Evolutionary conservation across 768 basidiomycete species (phyloP).

Genomic region (Amanita brunnescens): DNA sequence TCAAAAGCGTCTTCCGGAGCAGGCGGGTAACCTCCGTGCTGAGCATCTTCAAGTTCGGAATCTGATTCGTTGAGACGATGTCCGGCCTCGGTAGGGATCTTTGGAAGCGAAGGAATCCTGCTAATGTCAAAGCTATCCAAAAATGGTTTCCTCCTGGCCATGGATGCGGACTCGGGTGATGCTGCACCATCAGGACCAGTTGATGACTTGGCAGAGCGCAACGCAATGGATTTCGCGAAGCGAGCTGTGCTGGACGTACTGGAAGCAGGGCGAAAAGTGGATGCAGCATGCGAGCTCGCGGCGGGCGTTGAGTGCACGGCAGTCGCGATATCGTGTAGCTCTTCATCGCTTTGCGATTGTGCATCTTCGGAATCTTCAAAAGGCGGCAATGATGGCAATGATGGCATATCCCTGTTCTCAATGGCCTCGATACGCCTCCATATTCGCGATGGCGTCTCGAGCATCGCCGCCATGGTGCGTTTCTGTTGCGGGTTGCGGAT

Average conservation of each 20-base stretch:
- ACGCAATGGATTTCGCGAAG: conserved; percentile 41
- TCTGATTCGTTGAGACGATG: conserved; percentile 27
- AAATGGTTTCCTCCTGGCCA: conserved; percentile 22
- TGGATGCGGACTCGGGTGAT: neutral
- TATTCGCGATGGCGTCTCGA: conserved; percentile 79
- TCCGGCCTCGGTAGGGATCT: conserved; percentile 21
- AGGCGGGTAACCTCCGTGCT: conserved; percentile 48
- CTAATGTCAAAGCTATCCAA: conserved; percentile 54
- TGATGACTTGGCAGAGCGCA: conserved; percentile 44
- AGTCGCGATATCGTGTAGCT: conserved; percentile 30
- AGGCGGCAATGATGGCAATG: conserved; percentile 65
- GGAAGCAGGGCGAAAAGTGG: conserved; percentile 37
- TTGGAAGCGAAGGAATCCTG: conserved; percentile 45
- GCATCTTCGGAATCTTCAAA: conserved; percentile 53
- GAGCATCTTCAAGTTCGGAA: conserved; percentile 29
- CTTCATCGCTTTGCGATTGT: conserved; percentile 25
- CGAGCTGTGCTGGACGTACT: conserved; percentile 40
- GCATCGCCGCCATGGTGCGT: conserved; percentile 38
- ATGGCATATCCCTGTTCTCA: conserved; percentile 71
- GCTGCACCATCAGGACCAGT: conserved; percentile 15
- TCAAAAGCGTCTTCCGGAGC: conserved; percentile 35
- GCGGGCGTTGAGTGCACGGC: conserved; percentile 65
- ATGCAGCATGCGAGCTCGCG: conserved; percentile 35
- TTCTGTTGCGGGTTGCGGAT: neutral
- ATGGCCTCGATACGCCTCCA: conserved; percentile 75